Evolutionary conservation across 768 basidiomycete genomes (phyloP), one percentile per base, ranked within the genome.

Genomic region (Pleurotus citrinopileatus): DNA sequence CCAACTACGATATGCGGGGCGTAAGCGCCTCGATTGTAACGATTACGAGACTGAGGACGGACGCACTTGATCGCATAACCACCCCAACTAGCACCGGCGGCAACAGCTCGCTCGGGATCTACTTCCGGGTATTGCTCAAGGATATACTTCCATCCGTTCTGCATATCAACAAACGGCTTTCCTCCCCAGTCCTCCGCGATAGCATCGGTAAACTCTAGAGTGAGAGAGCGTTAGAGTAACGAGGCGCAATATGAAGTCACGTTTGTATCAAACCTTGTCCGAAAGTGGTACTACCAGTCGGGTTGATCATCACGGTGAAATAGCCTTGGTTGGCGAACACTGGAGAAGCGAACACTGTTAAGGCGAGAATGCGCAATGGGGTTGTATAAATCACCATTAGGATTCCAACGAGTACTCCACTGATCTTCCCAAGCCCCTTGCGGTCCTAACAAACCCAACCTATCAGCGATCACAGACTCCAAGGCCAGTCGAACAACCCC

Each of bases 361-460:
- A 26, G 23, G 42, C 29, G 22, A 26, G 3, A 23, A 51, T 17
- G 45, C 23, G 20, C 3, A 27, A 15, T 10, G 29, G 29, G 26
- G n/a, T 17, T 28, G 26, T 5, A n/a, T 4, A 3, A 7, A 7
- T 22, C 53, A 89, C 89, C 76, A 61, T 93, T 91, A 0, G 87
- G 89, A 69, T 97, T 98, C 95, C 95, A 96, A 52, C 93, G 75
- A 25, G 84, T 94, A 2, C 84, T 87, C 95, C 95, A 98, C 40
- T 83, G 77, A 63, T 97, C 94, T 59, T 86, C 84, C 94, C 94
- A 97, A 44, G 89, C 91, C 25, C 85, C 77, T 64, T 92, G 87
- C 4, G 89, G 89, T 15, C 87, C 86, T 73, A 70, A 60, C 38
- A 17, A n/a, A 22, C 22, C 56, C 32, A 34, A 22, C 20, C 34